A percentile compares a stretch with the other conserved stretches of the same genome.
These are phyloP conservation scores for Trypanosoma brucei DNA, from an alignment of 208 protist genomes.

Conservation along the genomic window DNA sequence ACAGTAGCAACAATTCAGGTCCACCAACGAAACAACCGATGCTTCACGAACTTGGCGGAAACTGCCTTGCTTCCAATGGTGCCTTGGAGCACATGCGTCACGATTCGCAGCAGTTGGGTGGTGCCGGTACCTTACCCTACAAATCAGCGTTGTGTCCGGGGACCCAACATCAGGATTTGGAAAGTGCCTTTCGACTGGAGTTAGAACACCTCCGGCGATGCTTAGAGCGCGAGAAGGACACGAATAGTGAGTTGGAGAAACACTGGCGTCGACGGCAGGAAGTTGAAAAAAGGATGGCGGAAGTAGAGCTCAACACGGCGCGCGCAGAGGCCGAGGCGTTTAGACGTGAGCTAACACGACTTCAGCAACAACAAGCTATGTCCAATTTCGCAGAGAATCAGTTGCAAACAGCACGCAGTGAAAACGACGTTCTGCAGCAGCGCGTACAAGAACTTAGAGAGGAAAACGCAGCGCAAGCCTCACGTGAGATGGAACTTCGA, in stretches of 20 bases:
- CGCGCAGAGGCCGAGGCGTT: slow-evolving; percentile 12
- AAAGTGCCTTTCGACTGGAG: slow-evolving; percentile 40
- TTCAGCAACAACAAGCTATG: slow-evolving; percentile 44
- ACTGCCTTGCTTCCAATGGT: neutral
- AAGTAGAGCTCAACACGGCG: slow-evolving; percentile 1
- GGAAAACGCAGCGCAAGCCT: slow-evolving; percentile 38
- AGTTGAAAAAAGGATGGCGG: slow-evolving; percentile 15
- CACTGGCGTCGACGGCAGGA: slow-evolving; percentile 41
- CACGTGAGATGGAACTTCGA: slow-evolving; percentile 39
- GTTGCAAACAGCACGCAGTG: slow-evolving; percentile 38
- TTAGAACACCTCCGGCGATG: slow-evolving; percentile 50
- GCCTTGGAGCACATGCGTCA: slow-evolving; percentile 3
- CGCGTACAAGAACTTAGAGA: slow-evolving; percentile 48
- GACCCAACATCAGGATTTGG: slow-evolving; percentile 7
- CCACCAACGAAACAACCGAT: no score
- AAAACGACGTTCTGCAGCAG: slow-evolving; percentile 54
- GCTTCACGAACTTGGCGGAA: no score
- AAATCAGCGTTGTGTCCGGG: neutral
- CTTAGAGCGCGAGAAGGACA: slow-evolving; percentile 50
- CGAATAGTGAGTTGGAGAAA: slow-evolving; percentile 37
- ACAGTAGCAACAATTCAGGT: no score
- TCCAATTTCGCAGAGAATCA: slow-evolving; percentile 41
- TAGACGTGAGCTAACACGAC: slow-evolving; percentile 29
- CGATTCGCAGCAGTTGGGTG: neutral
- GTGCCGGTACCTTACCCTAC: slow-evolving; percentile 3